Percentiles rank a stretch among this genome's conserved stretches.
Evolutionary conservation across 1,284 basidiomycete species (phyloP).

Genomic region (Trichosporon asahii): DNA sequence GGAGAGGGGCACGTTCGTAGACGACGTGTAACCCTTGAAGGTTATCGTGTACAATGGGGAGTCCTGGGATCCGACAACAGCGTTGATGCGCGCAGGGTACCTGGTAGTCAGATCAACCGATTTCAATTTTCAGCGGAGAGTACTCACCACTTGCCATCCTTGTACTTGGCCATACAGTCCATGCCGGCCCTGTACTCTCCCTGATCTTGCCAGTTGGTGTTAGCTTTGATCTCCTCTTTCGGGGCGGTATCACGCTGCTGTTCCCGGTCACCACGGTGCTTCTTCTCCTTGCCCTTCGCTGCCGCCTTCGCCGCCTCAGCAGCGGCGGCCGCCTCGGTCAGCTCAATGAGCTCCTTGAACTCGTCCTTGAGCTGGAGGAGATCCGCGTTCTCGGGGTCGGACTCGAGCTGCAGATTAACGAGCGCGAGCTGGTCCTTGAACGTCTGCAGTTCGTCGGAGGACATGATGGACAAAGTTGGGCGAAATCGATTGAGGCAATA

Average conservation of each 20-base stretch:
- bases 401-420: slow-evolving; percentile 77
- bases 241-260: background rate
- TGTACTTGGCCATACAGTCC: slow-evolving; percentile 88
- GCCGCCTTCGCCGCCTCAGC: slow-evolving; percentile 23
- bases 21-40: slow-evolving; percentile 91
- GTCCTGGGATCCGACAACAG: slow-evolving; percentile 77
- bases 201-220: slow-evolving; percentile 38
- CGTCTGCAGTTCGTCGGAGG: slow-evolving; percentile 65
- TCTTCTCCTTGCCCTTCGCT: slow-evolving; percentile 21
- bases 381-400: slow-evolving; percentile 78
- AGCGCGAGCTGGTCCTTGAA: slow-evolving; percentile 82
- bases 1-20: slow-evolving; percentile 75
- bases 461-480: background rate
- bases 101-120: slow-evolving; percentile 30
- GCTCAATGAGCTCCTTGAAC: slow-evolving; percentile 81
- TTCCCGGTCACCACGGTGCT: slow-evolving; percentile 17
- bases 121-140: background rate
- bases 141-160: slow-evolving; percentile 68
- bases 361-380: slow-evolving; percentile 67
- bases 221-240: background rate
- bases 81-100: slow-evolving; percentile 88
- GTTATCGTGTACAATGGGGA: slow-evolving; percentile 87
- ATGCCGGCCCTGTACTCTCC: slow-evolving; percentile 67
- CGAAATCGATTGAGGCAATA: no score
- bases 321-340: slow-evolving; percentile 69